Evolutionary conservation across 2,329 filamentous ascomycete genomes (phyloP), one percentile per base, ranked within the genome.

Genomic region (Alternaria arbusti): DNA sequence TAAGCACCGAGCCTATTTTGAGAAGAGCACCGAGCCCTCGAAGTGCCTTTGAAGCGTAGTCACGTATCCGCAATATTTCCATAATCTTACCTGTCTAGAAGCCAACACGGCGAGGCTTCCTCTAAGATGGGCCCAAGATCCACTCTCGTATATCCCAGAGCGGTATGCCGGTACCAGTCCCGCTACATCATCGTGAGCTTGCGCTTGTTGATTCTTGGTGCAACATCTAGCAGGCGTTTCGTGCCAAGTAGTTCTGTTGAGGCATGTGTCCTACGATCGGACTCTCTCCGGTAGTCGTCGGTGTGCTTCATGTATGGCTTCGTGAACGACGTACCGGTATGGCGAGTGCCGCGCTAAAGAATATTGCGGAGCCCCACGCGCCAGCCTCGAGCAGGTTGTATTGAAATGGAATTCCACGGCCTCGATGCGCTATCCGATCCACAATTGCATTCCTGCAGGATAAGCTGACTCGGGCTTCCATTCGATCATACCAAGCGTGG

Each of bases 111-210:
- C 28, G 12, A 50, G 20, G 15, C 22, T 23, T 54, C 32, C 28
- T 60, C 56, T 17, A 66, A 32, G 11, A 63, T 52, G 28, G 55
- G 20, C 65, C 59, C 61, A 3, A 25, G 22, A 28, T 56, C 56
- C 36, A 67, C 36, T 36, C 56, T 51, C 32, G 43, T 51, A 26
- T 36, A 52, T 64, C 57, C 59, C 58, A 51, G 65, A 67, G 46
- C 63, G 60, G n/a, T 56, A 52, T 36, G 32, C 28, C 49, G 49
- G 49, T 52, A 22, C 32, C 22, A 23, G 30, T 23, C 20, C 28
- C 49, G 13, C 49, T 52, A 23, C 30, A 36, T 52, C 49, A 17
- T 36, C 49, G 20, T 52, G 28, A 32, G 30, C 49, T 36, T 22
- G 26, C n/a, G 13, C 28, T n/a, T 6, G 10, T 0, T 52, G 49